A percentile compares a stretch with the other conserved stretches of the same genome.
These are phyloP conservation scores for Pneumocystis sp. DNA, from an alignment of 1,139 yeast genomes.

Conservation along the genomic window DNA sequence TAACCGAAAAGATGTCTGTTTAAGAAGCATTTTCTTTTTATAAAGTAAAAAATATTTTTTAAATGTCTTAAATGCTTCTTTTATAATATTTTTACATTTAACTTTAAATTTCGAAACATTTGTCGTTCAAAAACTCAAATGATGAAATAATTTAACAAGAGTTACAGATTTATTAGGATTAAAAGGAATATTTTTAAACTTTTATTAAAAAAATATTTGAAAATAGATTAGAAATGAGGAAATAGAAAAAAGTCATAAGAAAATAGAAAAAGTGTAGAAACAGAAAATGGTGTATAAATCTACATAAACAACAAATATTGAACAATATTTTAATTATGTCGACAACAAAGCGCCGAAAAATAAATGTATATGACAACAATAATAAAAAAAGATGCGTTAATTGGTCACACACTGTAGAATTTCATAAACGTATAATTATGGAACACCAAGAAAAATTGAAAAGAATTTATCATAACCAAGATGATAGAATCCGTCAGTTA, in stretches of 20 bases:
- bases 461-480: conserved; percentile 33
- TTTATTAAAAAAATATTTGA: background rate
- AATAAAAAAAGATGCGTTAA: background rate
- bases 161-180: background rate
- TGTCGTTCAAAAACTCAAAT: background rate
- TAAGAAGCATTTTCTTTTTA: conserved; percentile 6
- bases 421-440: background rate
- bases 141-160: background rate
- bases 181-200: background rate
- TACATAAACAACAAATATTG: background rate
- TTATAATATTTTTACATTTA: background rate
- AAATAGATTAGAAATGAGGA: background rate
- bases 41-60: conserved; percentile 1
- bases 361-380: background rate
- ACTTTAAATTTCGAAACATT: background rate
- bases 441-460: conserved; percentile 22
- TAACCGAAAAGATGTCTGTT: background rate
- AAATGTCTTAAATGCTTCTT: background rate
- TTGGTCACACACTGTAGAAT: background rate
- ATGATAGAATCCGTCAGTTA: conserved; percentile 33
- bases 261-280: background rate
- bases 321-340: background rate
- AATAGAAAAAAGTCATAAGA: background rate
- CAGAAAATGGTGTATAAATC: background rate
- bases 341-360: background rate